Base-by-base conservation (phyloP, 805 yeast species). In the Yamadazyma insecticola region DNA sequence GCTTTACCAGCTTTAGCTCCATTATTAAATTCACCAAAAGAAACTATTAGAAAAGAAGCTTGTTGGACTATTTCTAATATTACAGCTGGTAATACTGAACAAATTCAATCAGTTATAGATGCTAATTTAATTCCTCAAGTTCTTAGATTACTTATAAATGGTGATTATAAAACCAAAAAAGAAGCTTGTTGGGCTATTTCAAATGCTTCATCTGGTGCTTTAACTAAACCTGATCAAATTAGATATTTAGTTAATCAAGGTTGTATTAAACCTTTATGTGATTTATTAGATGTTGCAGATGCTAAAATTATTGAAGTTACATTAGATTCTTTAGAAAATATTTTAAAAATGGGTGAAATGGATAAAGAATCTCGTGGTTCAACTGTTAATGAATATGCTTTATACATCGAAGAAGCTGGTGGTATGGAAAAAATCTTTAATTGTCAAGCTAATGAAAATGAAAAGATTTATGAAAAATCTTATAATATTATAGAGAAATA, bases 111-210 rank as follows among this genome's bases (percentile, higher is more conserved):
- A 11, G 97, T 92, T 30, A 89, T 92, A 50, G 96, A 89, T 56
- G 81, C 90, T 39, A 92, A 92, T 64, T 71, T 92, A 55, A 80
- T 92, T 43, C 98, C 97, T 24, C 95, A 89, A 37, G 74, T 86
- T 44, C 79, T 92, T 47, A 80, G 88, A 55, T 72, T 92, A 57
- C 74, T 77, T 50, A 65, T 73, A 24, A 72, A 76, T 35, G 96
- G 92, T 40, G 97, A 90, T 53, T 89, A 88, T 70, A 89, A 88
- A 70, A 90, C 97, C 21, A 85, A 85, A 58, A 92, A 90, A 62
- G 98, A 92, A 68, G 98, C 98, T 3, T 90, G 97, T 71, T 92
- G 98, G 98, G 97, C 97, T 21, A 83, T 92, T 45, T 88, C 97
- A 17, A 92, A 92, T 57, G 97, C 98, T 22, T 85, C 96, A 12